These are phyloP conservation scores for Zhuliangozyma blackwelliae DNA, from an alignment of 1,139 yeast genomes.

Conservation along the genomic window DNA sequence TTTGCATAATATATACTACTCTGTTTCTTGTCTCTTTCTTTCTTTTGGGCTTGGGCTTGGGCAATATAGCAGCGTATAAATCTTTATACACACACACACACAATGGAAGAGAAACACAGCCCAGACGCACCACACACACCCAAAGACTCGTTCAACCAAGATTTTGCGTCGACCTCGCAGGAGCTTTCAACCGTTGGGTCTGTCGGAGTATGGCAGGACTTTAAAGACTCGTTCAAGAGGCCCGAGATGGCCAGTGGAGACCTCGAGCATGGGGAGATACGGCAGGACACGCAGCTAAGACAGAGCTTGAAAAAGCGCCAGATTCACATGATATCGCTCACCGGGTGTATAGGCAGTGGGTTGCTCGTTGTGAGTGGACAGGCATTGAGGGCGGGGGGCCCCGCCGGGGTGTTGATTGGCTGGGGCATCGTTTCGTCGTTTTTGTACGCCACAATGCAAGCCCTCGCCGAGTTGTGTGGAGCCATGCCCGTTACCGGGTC, in stretches of 20 bases:
- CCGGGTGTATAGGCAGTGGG: conserved; percentile 40
- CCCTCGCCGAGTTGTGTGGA: conserved; percentile 65
- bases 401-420: conserved; percentile 36
- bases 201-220: conserved; percentile 18
- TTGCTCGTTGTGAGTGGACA: conserved; percentile 34
- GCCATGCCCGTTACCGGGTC: conserved; percentile 69
- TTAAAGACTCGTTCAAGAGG: conserved; percentile 34
- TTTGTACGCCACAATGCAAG: conserved; percentile 63
- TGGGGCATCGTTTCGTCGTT: conserved; percentile 42
- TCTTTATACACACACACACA: too few species aligned
- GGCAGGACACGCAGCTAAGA: conserved; percentile 13
- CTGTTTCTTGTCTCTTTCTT: too few species aligned
- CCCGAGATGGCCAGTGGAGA: conserved; percentile 11
- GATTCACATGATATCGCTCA: conserved; percentile 34
- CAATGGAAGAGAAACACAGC: too few species aligned
- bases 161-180: too few species aligned
- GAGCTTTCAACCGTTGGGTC: too few species aligned
- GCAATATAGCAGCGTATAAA: too few species aligned
- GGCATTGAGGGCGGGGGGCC: conserved; percentile 37
- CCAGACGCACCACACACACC: neutral
- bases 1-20: too few species aligned
- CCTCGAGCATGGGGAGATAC: conserved; percentile 5
- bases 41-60: too few species aligned
- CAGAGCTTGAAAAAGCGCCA: conserved; percentile 31
- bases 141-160: neutral